Base-by-base conservation (phyloP, 257 asterid genomes). In the Cordia subcordata region DNA sequence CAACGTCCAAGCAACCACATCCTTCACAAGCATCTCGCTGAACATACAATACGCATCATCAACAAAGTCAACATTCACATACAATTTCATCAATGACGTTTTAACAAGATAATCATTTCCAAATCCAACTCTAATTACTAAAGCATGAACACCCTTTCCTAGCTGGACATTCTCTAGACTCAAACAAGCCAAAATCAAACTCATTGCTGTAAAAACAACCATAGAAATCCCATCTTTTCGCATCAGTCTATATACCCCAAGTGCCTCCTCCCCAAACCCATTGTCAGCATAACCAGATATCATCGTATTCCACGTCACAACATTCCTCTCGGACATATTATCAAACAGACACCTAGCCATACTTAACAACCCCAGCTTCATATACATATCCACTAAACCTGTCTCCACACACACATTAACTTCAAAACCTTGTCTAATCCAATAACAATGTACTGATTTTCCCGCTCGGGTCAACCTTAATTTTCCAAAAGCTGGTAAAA, bases 401-500 rank as follows among this genome's bases (percentile, higher is more conserved):
- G 88, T 81, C 45, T 76, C 84, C 58, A 84, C 84, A 62, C 68
- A 69, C 2, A 81, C 82, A 64, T 84, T 84, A 18, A 11, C 70
- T 16, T 39, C 42, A 52, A 53, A 62, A 47, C 17, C 51, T 38
- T 62, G 69, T 35, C 72, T 72, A 18, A 79, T 60, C 85, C 84
- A 81, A 70, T 79, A 78, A 60, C 85, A 81, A 61, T 84, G 92
- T 0, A 79, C 72, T 15, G 84, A 76, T 72, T 70, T 84, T 16
- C 92, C 88, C 64, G 64, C 13, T 16, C 47, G 67, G 58, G 33
- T n/a, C 40, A 62, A 46, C 20, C 74, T 71, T 22, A 76, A 65
- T 19, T 74, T 79, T n/a, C 84, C 88, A 44, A 84, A 62, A 23
- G 84, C 85, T 2, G 85, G 88, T 70, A 84, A 74, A 68, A 79